Conservation (phyloP, 306 rosid genomes). For the Castanea mollissima region DNA sequence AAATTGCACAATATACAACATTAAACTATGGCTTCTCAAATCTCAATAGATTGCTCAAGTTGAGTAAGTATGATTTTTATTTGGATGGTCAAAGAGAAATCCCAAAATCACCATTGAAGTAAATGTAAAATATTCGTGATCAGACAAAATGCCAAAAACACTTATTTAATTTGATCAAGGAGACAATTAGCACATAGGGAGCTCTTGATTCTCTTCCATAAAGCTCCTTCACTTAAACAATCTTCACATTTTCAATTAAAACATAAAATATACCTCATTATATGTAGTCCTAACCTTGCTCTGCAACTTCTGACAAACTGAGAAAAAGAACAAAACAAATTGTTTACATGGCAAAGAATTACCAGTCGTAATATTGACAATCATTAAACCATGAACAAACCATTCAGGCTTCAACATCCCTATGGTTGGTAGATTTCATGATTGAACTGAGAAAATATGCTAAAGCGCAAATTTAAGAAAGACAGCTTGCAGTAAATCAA, state of each 20-base stretch:
- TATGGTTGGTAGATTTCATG: background rate
- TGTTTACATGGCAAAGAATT: background rate
- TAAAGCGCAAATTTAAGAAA: background rate
- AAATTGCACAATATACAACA: background rate
- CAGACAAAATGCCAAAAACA: too few relatives aligned
- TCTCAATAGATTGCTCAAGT: background rate
- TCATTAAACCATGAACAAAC: background rate
- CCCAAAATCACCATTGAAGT: background rate
- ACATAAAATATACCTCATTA: slow-evolving; percentile 20
- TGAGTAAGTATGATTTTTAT: background rate
- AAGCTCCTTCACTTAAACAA: background rate
- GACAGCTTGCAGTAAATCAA: background rate
- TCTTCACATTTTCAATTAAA: background rate
- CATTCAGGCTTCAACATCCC: background rate
- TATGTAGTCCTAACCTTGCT: slow-evolving; percentile 36
- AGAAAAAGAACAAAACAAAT: background rate
- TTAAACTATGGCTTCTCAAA: background rate
- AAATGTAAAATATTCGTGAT: background rate
- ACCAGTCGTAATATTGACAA: background rate
- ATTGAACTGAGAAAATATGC: background rate
- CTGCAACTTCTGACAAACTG: slow-evolving; percentile 32
- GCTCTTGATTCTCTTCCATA: background rate
- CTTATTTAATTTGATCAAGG: background rate
- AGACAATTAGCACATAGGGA: background rate
- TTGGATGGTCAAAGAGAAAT: background rate